A percentile compares a stretch with the other conserved stretches of the same genome.
Evolutionary conservation across 306 rosid genomes (phyloP).

Genomic region (Medicago ruthenica): DNA sequence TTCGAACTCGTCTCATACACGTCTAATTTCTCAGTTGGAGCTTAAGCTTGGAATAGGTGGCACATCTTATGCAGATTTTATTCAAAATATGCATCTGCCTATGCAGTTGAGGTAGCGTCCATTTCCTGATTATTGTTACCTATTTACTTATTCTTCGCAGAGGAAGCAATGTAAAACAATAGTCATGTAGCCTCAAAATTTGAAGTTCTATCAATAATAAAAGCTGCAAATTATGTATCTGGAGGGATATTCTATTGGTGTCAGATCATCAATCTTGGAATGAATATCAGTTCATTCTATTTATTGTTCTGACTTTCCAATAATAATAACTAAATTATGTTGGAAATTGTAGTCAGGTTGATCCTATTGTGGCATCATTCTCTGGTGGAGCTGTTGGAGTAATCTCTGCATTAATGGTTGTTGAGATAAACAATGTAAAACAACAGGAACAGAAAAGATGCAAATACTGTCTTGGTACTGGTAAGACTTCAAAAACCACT

Average conservation of each 20-base stretch:
- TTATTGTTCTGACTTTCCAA: slow-evolving; percentile 27
- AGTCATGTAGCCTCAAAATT: neutral
- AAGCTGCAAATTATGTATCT: too few relatives aligned
- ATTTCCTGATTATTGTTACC: slow-evolving; percentile 23
- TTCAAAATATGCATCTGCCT: slow-evolving; percentile 77
- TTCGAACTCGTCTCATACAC: slow-evolving; percentile 22
- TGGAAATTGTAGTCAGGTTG: slow-evolving; percentile 80
- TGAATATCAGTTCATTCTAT: slow-evolving; percentile 19
- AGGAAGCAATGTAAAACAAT: neutral
- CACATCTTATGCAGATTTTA: slow-evolving; percentile 91
- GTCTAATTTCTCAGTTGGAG: slow-evolving; percentile 71
- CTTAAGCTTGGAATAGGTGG: slow-evolving; percentile 95
- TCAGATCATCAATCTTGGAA: slow-evolving; percentile 2
- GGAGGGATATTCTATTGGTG: slow-evolving; percentile 22
- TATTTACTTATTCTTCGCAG: neutral
- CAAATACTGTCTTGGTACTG: slow-evolving; percentile 97
- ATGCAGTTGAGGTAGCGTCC: slow-evolving; percentile 89
- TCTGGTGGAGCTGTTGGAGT: slow-evolving; percentile 99
- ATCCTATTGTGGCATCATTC: slow-evolving; percentile 97
- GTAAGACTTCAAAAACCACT: slow-evolving; percentile 51
- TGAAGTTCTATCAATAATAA: neutral
- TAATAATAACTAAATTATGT: slow-evolving; percentile 35
- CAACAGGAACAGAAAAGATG: slow-evolving; percentile 97
- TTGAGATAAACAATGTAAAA: slow-evolving; percentile 93
- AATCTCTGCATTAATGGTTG: slow-evolving; percentile 94